Conservation (phyloP, 768 basidiomycete species). For the Russula earlei region DNA sequence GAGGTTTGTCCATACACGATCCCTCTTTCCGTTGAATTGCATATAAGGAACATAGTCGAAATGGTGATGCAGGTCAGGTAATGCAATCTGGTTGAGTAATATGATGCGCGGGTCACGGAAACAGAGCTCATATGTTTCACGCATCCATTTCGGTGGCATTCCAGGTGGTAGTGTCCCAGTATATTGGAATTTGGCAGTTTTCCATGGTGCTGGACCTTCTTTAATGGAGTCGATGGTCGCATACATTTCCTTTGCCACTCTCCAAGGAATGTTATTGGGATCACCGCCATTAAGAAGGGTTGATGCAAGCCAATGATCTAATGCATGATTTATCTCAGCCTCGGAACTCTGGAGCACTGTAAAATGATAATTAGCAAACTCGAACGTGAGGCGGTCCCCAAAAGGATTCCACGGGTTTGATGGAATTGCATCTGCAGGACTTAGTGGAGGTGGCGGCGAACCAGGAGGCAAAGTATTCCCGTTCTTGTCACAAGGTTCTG, state of each 20-base stretch:
- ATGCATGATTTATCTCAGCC: background rate
- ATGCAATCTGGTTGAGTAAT: background rate
- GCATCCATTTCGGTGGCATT: background rate
- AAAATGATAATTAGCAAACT: background rate
- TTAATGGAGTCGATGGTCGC: background rate
- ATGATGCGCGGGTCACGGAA: background rate
- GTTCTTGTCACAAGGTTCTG: too few relatives aligned
- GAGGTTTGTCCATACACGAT: background rate
- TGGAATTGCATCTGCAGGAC: background rate
- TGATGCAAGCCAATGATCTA: background rate
- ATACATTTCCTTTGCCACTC: background rate
- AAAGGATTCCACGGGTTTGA: background rate
- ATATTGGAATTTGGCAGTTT: background rate
- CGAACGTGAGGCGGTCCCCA: background rate
- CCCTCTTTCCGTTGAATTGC: background rate
- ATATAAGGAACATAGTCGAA: background rate
- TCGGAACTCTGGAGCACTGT: background rate
- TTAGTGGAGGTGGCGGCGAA: too few relatives aligned
- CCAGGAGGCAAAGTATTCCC: too few relatives aligned
- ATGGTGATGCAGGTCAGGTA: background rate
- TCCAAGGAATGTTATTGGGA: background rate
- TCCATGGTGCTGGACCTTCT: background rate
- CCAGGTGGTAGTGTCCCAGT: background rate
- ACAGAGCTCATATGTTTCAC: background rate
- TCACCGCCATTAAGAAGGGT: too few relatives aligned